phyloP scores from a whole-genome alignment of 202 grass and related monocot species.

The Panicum hallii region DNA sequence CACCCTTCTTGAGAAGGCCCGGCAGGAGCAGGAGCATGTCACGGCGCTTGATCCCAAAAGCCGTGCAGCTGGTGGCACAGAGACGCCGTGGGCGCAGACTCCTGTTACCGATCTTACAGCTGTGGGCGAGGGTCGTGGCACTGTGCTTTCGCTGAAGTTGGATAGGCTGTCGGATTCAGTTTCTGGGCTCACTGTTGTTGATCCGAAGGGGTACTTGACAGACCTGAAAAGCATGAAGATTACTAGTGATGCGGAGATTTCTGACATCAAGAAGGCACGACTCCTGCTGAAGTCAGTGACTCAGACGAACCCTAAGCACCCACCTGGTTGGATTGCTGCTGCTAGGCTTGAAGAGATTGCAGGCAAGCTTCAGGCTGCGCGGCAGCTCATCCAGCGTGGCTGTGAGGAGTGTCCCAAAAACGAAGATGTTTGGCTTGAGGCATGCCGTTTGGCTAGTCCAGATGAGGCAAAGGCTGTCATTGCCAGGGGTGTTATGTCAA shows the following conservation, averaged over 20 bases:
- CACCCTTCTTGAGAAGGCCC: slow-evolving; percentile 93
- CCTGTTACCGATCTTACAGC: slow-evolving; percentile 92
- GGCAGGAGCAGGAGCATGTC: slow-evolving; percentile 96
- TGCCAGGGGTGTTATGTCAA: slow-evolving; percentile 79
- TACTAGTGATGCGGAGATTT: slow-evolving; percentile 98
- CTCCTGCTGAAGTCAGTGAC: slow-evolving; percentile 88
- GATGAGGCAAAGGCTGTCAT: slow-evolving; percentile 92
- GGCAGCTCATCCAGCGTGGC: slow-evolving; percentile 85
- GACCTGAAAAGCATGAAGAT: slow-evolving; percentile 98
- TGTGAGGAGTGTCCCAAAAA: slow-evolving; percentile 97
- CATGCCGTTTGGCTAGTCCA: slow-evolving; percentile 87
- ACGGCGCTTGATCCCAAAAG: slow-evolving; percentile 94
- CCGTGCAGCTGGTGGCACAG: slow-evolving; percentile 71
- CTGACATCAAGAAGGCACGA: slow-evolving; percentile 93
- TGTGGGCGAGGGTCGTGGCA: slow-evolving; percentile 89
- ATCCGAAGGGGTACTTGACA: slow-evolving; percentile 94
- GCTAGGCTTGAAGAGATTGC: slow-evolving; percentile 95
- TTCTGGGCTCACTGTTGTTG: slow-evolving; percentile 90
- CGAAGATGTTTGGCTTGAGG: slow-evolving; percentile 96
- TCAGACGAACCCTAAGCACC: slow-evolving; percentile 94
- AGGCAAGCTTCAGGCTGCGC: slow-evolving; percentile 81
- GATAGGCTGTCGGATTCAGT: slow-evolving; percentile 91
- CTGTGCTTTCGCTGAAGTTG: slow-evolving; percentile 89
- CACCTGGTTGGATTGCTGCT: slow-evolving; percentile 96
- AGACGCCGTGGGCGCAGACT: slow-evolving; percentile 87